Percentiles rank a stretch among this genome's conserved stretches.
These are phyloP conservation scores for Yamadazyma ubonensis DNA, from an alignment of 805 yeast species.

Conservation along the genomic window DNA sequence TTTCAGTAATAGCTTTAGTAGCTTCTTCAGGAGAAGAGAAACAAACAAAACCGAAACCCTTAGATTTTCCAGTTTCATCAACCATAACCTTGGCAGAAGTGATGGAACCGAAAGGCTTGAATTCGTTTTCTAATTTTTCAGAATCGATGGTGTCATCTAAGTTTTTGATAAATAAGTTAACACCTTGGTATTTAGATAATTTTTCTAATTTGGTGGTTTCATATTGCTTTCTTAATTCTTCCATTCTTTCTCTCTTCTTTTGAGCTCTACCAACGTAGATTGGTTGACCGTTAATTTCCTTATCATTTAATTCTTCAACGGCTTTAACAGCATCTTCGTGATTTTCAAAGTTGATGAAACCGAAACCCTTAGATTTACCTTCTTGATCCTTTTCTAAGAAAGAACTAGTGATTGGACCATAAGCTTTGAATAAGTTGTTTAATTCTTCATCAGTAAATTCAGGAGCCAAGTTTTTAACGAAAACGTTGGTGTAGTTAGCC, in stretches of 20 bases:
- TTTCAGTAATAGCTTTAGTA: constrained; percentile 95
- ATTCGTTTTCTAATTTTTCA: constrained; percentile 87
- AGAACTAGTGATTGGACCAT: constrained; percentile 82
- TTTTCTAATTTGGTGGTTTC: constrained; percentile 91
- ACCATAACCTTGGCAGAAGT: constrained; percentile 96
- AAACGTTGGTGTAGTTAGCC: constrained; percentile 93
- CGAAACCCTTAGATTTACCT: constrained; percentile 93
- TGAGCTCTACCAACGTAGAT: constrained; percentile 98
- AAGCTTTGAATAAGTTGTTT: constrained; percentile 64
- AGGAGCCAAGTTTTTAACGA: constrained; percentile 82
- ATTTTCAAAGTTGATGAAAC: constrained; percentile 85
- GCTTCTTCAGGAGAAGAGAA: constrained; percentile 98
- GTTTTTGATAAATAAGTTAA: constrained; percentile 94
- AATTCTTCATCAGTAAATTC: constrained; percentile 73
- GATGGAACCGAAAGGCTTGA: constrained; percentile 89
- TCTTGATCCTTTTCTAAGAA: constrained; percentile 76
- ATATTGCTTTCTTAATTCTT: constrained; percentile 91
- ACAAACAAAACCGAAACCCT: constrained; percentile 98
- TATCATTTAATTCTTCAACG: constrained; percentile 86
- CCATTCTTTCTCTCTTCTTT: constrained; percentile 96
- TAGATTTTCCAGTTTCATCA: constrained; percentile 91
- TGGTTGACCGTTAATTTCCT: constrained; percentile 79
- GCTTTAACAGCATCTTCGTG: constrained; percentile 91
- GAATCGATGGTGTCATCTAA: constrained; percentile 91
- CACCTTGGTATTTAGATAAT: constrained; percentile 93